Evolutionary conservation across 768 basidiomycete species (phyloP), one percentile per base, ranked within the genome.

Genomic region (Mycena galericulata): DNA sequence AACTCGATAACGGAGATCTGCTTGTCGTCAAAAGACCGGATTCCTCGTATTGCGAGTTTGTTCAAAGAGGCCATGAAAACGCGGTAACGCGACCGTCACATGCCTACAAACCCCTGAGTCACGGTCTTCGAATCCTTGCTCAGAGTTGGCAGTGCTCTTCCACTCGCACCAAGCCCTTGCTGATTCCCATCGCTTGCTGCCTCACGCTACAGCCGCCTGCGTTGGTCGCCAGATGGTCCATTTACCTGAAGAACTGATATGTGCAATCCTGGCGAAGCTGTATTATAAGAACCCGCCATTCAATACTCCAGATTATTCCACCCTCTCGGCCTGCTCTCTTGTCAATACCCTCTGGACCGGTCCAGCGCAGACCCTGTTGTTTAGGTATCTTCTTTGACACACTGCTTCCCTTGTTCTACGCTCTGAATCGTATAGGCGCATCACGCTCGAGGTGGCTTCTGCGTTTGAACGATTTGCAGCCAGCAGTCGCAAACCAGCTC

Each of bases 11-110:
- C 88, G 2, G 94, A 87, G 70, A 96, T 89, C 71, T 92, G 88
- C 75, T 98, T 97, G 88, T 97, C 95, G 84, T 98, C 97, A 76
- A 99, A 99, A 0, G 95, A 95, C 5, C 97, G 92, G 71, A 98
- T 98, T 22, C 94, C 94, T 38, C 96, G 88, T 66, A 98, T 96
- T 17, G 95, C 96, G 46, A 98, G 90, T 80, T 97, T 97, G 86
- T 96, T 92, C 50, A 98, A 45, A 20, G 67, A 55, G 9, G 74
- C 57, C 61, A 66, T 72, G 34, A 36, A 36, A 36, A 36, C 34
- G 34, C 34, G 34, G 34, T 36, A 36, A 36, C n/a, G n/a, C n/a
- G n/a, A n/a, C n/a, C n/a, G n/a, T n/a, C n/a, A n/a, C n/a, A n/a
- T n/a, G n/a, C n/a, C n/a, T n/a, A n/a, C n/a, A n/a, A n/a, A n/a